Evolutionary conservation across 768 basidiomycete species (phyloP), one percentile per base, ranked within the genome.

Genomic region (Pisolithus tinctorius): DNA sequence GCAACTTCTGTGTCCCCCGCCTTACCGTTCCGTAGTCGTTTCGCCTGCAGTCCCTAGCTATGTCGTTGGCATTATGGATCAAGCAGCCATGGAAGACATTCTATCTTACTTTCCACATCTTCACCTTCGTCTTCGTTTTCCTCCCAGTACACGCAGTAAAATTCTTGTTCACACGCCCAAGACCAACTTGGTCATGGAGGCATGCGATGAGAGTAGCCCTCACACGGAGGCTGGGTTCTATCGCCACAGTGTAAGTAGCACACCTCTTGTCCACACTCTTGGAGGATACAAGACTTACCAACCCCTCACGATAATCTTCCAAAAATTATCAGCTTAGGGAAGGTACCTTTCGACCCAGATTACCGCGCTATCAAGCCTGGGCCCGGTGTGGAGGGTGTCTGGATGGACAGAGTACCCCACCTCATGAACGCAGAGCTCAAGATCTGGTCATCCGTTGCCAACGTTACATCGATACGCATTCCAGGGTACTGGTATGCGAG

Each of bases 401-500:
- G 69, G 67, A 47, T 70, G 4, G 59, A 64, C 1, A 52, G 54
- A 4, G 56, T 59, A 16, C 54, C 63, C 14, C 54, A 65, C 4
- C 55, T 64, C 27, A 50, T 70, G 17, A 48, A 52, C 7, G 67
- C 66, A 7, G 58, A 66, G 16, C 49, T 69, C 39, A 49, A 52
- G 20, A 48, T 54, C 6, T 60, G 26, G 29, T 58, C 60, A 10
- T 27, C 43, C 1, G 43, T 30, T 10, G 43, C 43, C 23, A 45
- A 51, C 23, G 60, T 71, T 6, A 30, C 57, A 38, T 45, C 65
- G 23, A 49, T 55, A 26, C 53, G 55, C 17, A 58, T 67, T 16
- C 59, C 58, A 0, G 70, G 67, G 1, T 70, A 63, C 53, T 70
- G 61, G 54, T 59, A 48, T 27, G 58, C 52, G 4, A 42, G 40